These are phyloP conservation scores for Brassica incana DNA, from an alignment of 345 rosid genomes.

Conservation along the genomic window DNA sequence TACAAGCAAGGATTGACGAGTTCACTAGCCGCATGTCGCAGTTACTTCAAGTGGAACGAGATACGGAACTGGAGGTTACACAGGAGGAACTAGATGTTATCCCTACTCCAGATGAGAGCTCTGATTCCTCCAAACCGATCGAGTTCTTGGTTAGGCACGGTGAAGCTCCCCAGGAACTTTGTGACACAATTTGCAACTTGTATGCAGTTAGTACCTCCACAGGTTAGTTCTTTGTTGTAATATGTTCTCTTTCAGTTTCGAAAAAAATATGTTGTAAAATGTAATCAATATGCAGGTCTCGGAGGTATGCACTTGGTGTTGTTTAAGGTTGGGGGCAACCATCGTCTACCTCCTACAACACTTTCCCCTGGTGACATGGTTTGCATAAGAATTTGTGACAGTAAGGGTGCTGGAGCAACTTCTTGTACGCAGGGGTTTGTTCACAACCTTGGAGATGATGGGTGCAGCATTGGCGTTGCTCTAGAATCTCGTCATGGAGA, in stretches of 20 bases:
- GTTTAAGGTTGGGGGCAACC: slow-evolving; percentile 85
- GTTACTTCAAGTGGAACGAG: slow-evolving; percentile 84
- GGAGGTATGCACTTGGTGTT: slow-evolving; percentile 94
- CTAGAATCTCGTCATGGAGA: slow-evolving; percentile 97
- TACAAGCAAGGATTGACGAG: slow-evolving; percentile 77
- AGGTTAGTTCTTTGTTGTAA: slow-evolving; percentile 45
- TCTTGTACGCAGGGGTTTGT: slow-evolving; percentile 91
- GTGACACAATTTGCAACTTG: slow-evolving; percentile 95
- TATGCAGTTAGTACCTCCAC: slow-evolving; percentile 79
- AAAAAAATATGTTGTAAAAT: slow-evolving; percentile 5
- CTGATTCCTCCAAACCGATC: slow-evolving; percentile 67
- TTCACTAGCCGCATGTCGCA: slow-evolving; percentile 72
- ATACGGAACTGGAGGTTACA: slow-evolving; percentile 88
- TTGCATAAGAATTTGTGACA: slow-evolving; percentile 82
- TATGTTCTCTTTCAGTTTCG: not conserved
- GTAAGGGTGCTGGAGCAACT: slow-evolving; percentile 87
- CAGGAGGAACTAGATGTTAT: slow-evolving; percentile 92
- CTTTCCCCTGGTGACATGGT: slow-evolving; percentile 99
- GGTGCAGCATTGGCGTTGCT: slow-evolving; percentile 89
- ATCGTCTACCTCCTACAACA: slow-evolving; percentile 83
- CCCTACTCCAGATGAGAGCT: slow-evolving; percentile 74
- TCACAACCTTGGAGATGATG: slow-evolving; percentile 91
- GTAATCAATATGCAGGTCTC: slow-evolving; percentile 52
- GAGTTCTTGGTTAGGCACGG: slow-evolving; percentile 97
- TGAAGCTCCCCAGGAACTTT: slow-evolving; percentile 88